phyloP scores from a whole-genome alignment of 371 early-diverging fungal genomes.

The Sporodiniella umbellata region DNA sequence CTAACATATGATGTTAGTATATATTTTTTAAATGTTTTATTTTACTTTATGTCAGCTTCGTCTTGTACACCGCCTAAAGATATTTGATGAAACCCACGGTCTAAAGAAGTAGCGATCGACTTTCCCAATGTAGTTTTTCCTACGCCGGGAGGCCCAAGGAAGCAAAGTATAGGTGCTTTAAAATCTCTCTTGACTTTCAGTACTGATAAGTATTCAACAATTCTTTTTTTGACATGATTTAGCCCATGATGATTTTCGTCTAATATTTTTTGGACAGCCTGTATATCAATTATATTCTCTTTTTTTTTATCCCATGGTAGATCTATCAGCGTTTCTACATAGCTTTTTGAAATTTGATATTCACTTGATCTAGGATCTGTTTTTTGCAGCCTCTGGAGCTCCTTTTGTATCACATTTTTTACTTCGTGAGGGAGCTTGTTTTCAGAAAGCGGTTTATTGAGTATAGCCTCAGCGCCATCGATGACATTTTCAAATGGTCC shows the following conservation, averaged over 20 bases:
- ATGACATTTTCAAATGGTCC: too few relatives aligned
- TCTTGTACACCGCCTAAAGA: slow-evolving; percentile 88
- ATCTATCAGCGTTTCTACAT: slow-evolving; percentile 74
- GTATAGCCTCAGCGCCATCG: slow-evolving; percentile 81
- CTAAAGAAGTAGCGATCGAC: slow-evolving; percentile 79
- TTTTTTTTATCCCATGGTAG: slow-evolving; percentile 74
- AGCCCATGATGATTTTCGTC: slow-evolving; percentile 83
- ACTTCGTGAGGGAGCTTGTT: slow-evolving; percentile 69
- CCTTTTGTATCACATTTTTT: slow-evolving; percentile 61
- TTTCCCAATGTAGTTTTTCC: slow-evolving; percentile 86
- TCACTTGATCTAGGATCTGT: slow-evolving; percentile 77
- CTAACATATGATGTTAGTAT: too few relatives aligned
- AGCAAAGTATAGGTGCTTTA: slow-evolving; percentile 83
- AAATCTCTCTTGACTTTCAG: slow-evolving; percentile 74
- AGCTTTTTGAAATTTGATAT: slow-evolving; percentile 75
- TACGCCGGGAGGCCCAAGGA: slow-evolving; percentile 79
- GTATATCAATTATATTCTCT: slow-evolving; percentile 66
- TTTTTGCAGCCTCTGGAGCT: slow-evolving; percentile 69
- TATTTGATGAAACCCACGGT: slow-evolving; percentile 79
- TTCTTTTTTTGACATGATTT: slow-evolving; percentile 78
- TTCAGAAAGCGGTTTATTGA: slow-evolving; percentile 53
- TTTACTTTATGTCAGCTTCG: slow-evolving; percentile 77
- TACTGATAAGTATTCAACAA: slow-evolving; percentile 83
- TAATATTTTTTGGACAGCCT: slow-evolving; percentile 60
- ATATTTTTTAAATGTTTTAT: background rate